Evolutionary conservation across 2,329 filamentous ascomycete genomes (phyloP).

Genomic region (Neonectria neomacrospora): DNA sequence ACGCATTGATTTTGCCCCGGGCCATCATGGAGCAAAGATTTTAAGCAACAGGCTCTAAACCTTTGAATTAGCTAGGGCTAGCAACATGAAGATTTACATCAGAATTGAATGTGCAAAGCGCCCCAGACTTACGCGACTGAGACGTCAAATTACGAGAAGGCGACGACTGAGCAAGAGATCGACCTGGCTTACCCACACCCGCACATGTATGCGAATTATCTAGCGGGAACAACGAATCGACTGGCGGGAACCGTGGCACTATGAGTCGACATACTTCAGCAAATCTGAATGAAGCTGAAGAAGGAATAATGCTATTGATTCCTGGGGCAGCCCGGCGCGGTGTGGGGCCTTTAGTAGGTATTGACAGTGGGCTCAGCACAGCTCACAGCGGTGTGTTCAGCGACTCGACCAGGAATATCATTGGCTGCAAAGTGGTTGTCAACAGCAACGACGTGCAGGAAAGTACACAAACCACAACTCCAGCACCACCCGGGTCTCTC

Average conservation of each 20-base stretch:
- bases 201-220: not conserved
- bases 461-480: conserved; percentile 52
- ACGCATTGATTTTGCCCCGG: not conserved
- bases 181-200: not conserved
- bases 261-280: not conserved
- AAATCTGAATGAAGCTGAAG: not conserved
- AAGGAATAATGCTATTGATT: not conserved
- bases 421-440: conserved; percentile 38
- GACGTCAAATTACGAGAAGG: not conserved
- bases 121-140: not conserved
- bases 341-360: conserved; percentile 7
- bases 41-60: not conserved
- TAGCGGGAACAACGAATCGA: not conserved
- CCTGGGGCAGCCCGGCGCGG: conserved; percentile 1
- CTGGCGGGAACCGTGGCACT: not conserved
- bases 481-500: conserved; percentile 21
- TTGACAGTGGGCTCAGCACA: conserved; percentile 4
- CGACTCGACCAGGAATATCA: not conserved
- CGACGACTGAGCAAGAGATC: not conserved
- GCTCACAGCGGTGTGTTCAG: conserved; percentile 4
- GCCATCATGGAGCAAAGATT: not conserved
- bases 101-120: not conserved
- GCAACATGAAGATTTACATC: not conserved
- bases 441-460: conserved; percentile 46
- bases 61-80: not conserved